Percentiles rank a stretch among this genome's conserved stretches.
Evolutionary conservation across 1,284 basidiomycete genomes (phyloP).

Genomic region (Cutaneotrichosporon sp.): DNA sequence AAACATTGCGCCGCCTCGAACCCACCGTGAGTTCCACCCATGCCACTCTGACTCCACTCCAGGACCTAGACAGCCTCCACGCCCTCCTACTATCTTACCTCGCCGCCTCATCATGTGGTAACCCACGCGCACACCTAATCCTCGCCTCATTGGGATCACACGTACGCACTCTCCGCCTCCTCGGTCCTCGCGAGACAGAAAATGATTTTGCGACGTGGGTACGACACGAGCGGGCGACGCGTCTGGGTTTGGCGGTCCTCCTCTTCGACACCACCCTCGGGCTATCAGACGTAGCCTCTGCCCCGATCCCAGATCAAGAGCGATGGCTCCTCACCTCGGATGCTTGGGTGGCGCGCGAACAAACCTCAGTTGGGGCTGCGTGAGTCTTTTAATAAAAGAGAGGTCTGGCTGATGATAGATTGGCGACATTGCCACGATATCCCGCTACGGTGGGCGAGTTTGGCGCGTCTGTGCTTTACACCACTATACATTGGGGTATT

Average conservation of each 20-base stretch:
- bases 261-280: background rate
- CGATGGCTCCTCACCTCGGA: background rate
- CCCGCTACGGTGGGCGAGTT: background rate
- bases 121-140: background rate
- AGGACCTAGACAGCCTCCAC: background rate
- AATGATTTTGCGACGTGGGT: background rate
- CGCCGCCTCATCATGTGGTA: background rate
- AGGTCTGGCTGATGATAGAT: background rate
- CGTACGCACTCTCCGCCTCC: background rate
- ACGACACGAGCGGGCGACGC: background rate
- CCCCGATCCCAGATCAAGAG: background rate
- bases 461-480: background rate
- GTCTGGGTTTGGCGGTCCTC: background rate
- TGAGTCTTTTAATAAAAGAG: background rate
- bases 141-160: background rate
- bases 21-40: background rate
- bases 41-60: background rate
- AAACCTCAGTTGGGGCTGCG: background rate
- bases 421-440: background rate
- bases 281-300: background rate
- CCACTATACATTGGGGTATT: background rate
- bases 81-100: background rate
- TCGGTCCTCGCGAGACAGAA: background rate
- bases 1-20: background rate
- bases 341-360: background rate